Evolutionary conservation across 208 protist species (phyloP).

Genomic region (Endotrypanum monterogeii): DNA sequence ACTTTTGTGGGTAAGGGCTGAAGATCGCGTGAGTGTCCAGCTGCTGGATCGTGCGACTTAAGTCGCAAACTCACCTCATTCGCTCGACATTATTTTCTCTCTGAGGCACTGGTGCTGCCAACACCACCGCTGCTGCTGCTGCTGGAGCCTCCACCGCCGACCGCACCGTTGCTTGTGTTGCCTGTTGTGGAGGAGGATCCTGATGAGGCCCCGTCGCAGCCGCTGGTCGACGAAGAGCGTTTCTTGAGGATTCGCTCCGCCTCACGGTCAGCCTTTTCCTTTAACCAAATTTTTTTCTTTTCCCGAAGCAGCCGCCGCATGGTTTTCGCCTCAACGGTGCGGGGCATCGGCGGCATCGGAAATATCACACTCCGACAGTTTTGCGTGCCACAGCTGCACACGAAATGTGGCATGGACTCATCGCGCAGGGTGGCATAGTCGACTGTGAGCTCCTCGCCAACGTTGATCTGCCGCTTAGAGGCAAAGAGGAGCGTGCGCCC

Average conservation of each 20-base stretch:
- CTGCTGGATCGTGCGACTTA: not conserved
- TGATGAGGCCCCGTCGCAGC: conserved; percentile 2
- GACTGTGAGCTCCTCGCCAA: conserved; percentile 86
- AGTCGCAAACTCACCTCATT: not conserved
- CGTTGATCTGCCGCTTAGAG: conserved; percentile 77
- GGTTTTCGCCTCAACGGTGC: conserved; percentile 64
- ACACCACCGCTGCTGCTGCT: not conserved
- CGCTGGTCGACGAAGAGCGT: conserved; percentile 27
- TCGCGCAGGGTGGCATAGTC: conserved; percentile 87
- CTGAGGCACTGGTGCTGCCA: not conserved
- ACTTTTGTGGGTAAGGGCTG: not conserved
- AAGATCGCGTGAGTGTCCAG: not conserved
- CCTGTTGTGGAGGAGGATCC: conserved; percentile 16
- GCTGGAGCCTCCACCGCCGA: conserved; percentile 8
- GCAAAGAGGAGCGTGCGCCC: conserved; percentile 78
- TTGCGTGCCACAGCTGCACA: conserved; percentile 80
- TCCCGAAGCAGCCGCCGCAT: conserved; percentile 69
- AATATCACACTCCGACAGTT: conserved; percentile 88
- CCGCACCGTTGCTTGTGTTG: conserved; percentile 5
- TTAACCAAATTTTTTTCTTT: conserved; percentile 74
- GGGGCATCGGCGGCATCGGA: conserved; percentile 60
- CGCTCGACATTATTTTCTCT: conserved; percentile 1
- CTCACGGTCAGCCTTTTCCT: conserved; percentile 73
- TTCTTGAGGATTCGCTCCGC: conserved; percentile 82
- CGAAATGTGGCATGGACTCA: conserved; percentile 77